phyloP scores from a whole-genome alignment of 139 green algal genomes.

The Chlamydomonas sp. region DNA sequence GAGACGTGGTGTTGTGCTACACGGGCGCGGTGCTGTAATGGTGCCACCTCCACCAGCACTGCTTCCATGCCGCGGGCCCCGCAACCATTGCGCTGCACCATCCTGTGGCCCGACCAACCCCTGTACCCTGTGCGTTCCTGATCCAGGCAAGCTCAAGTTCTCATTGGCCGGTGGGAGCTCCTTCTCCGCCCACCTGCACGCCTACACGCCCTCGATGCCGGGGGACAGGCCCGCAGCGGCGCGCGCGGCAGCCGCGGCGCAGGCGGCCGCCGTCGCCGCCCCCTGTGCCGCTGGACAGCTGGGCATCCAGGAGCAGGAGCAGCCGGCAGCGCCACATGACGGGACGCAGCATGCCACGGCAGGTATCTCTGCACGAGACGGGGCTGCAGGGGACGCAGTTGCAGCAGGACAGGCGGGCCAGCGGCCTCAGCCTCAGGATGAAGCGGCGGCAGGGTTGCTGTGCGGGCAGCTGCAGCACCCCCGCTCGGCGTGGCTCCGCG shows the following conservation, averaged over 20 bases:
- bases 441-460: neutral
- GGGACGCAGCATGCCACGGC: neutral
- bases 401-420: neutral
- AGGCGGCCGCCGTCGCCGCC: neutral
- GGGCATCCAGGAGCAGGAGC: neutral
- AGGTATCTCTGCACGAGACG: neutral
- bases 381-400: neutral
- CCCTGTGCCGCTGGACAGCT: neutral
- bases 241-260: neutral
- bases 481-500: conserved; percentile 49
- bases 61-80: too few relatives aligned
- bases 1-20: too few relatives aligned
- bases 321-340: neutral
- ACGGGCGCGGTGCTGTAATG: too few relatives aligned
- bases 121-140: too few relatives aligned
- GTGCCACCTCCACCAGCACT: too few relatives aligned
- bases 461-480: conserved; percentile 54
- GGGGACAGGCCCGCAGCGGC: conserved; percentile 1
- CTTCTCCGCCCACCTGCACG: conserved; percentile 46
- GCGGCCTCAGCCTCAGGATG: neutral
- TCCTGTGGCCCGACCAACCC: too few relatives aligned
- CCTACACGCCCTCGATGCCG: conserved; percentile 39
- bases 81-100: too few relatives aligned
- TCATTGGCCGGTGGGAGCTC: conserved; percentile 63
- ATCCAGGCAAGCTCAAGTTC: conserved; percentile 75